phyloP scores from a whole-genome alignment of 108 stramenopile species.

The Nitzschia palea region DNA sequence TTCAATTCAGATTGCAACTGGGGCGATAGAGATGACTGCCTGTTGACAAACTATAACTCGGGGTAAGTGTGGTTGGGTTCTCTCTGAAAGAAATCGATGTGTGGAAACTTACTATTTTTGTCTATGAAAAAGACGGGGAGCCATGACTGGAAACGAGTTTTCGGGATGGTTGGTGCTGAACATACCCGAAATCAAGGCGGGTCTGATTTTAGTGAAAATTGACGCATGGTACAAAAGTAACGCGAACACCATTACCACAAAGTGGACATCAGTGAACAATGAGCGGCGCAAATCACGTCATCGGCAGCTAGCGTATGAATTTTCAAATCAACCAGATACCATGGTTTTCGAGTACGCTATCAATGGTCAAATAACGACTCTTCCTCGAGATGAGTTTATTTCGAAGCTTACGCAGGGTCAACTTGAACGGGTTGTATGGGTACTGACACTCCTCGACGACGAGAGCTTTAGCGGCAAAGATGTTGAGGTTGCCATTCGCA shows the following conservation, averaged over 20 bases:
- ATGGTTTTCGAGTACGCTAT: slow-evolving; percentile 64
- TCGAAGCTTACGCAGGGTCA: slow-evolving; percentile 32
- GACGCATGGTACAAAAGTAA: neutral
- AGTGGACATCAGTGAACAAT: neutral
- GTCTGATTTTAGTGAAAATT: slow-evolving; percentile 20
- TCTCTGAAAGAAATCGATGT: neutral
- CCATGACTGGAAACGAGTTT: slow-evolving; percentile 4
- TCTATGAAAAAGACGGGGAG: slow-evolving; percentile 1
- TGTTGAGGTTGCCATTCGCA: slow-evolving; percentile 64
- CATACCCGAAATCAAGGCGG: slow-evolving; percentile 21
- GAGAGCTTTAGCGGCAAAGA: slow-evolving; percentile 43
- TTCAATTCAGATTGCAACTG: slow-evolving; percentile 51
- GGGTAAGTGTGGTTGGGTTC: neutral
- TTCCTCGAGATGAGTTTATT: slow-evolving; percentile 43
- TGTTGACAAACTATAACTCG: slow-evolving; percentile 14
- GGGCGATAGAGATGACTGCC: slow-evolving; percentile 40
- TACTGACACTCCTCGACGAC: slow-evolving; percentile 65
- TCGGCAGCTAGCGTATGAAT: neutral
- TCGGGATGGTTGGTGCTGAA: slow-evolving; percentile 34
- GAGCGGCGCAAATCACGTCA: neutral
- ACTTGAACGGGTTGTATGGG: slow-evolving; percentile 39
- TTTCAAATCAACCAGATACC: neutral
- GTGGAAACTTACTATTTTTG: neutral
- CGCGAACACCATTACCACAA: neutral
- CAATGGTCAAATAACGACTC: slow-evolving; percentile 51